phyloP scores from a whole-genome alignment of 1,284 basidiomycete genomes.

The Cryptococcus sp. region DNA sequence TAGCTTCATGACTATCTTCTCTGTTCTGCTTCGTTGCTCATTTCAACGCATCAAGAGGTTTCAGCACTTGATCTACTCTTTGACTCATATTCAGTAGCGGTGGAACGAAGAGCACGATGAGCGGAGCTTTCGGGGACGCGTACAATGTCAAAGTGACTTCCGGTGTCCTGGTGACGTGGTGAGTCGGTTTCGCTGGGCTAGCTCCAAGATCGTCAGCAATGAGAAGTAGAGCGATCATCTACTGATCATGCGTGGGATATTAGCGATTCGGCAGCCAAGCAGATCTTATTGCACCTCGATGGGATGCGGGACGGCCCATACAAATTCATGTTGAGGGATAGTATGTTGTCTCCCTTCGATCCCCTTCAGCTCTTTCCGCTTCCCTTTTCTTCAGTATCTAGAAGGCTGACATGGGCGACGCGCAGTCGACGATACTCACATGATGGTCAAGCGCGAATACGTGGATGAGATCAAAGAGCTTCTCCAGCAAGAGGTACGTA shows the following conservation, averaged over 20 bases:
- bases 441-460: conserved; percentile 40
- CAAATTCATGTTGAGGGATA: conserved; percentile 45
- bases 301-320: conserved; percentile 29
- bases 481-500: conserved; percentile 44
- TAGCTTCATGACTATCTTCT: no score
- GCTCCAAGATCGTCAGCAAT: no score
- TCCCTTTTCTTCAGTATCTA: background rate
- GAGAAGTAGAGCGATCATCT: background rate
- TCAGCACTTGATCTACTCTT: no score
- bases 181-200: conserved; percentile 4
- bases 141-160: conserved; percentile 32
- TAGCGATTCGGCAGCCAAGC: conserved; percentile 51
- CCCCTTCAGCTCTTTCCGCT: background rate
- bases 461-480: conserved; percentile 42
- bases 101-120: no score
- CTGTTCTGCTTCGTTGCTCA: no score
- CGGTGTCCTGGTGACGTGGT: conserved; percentile 40
- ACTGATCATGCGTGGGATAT: background rate
- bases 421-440: conserved; percentile 45
- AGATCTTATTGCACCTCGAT: conserved; percentile 49
- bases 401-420: background rate
- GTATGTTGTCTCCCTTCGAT: conserved; percentile 23
- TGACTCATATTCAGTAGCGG: no score
- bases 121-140: conserved; percentile 16
- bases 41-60: no score